Percentiles rank a stretch among this genome's conserved stretches.
Evolutionary conservation across 768 basidiomycete genomes (phyloP).

Genomic region (Brasilioporus rufonigricans): DNA sequence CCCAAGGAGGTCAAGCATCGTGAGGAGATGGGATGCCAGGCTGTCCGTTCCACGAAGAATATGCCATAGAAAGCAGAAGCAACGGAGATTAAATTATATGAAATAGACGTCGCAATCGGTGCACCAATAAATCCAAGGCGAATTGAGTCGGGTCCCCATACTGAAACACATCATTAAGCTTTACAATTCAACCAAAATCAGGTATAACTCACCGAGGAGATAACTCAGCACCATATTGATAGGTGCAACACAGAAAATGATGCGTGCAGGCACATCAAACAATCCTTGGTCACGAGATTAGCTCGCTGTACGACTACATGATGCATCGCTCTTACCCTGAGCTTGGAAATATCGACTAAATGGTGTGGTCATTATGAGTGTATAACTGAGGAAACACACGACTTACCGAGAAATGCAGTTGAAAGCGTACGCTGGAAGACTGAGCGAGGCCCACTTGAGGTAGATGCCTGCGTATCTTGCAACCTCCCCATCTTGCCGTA

Average conservation of each 20-base stretch:
- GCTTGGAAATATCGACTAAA: constrained; percentile 61
- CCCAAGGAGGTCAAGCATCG: constrained; percentile 66
- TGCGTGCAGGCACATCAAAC: constrained; percentile 82
- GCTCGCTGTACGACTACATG: constrained; percentile 16
- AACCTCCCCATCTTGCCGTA: constrained; percentile 80
- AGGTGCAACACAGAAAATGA: constrained; percentile 79
- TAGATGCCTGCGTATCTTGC: constrained; percentile 73
- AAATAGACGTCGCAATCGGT: constrained; percentile 83
- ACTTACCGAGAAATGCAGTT: constrained; percentile 49
- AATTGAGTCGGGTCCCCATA: constrained; percentile 69
- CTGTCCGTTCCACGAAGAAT: constrained; percentile 62
- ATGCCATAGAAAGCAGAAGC: constrained; percentile 62
- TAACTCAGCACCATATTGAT: constrained; percentile 83
- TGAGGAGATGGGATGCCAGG: constrained; percentile 79
- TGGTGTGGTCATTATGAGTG: constrained; percentile 48
- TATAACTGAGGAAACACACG: constrained; percentile 22
- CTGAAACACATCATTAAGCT: constrained; percentile 32
- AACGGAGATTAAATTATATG: constrained; percentile 77
- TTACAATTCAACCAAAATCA: not conserved
- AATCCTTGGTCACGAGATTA: constrained; percentile 47
- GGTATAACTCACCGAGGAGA: constrained; percentile 56
- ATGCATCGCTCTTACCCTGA: constrained; percentile 55
- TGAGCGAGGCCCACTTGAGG: constrained; percentile 65
- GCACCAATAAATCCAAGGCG: constrained; percentile 90
- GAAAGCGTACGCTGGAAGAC: constrained; percentile 70